Evolutionary conservation across 2,329 filamentous ascomycete genomes (phyloP).

Genomic region (Hymenoscyphus albidus): DNA sequence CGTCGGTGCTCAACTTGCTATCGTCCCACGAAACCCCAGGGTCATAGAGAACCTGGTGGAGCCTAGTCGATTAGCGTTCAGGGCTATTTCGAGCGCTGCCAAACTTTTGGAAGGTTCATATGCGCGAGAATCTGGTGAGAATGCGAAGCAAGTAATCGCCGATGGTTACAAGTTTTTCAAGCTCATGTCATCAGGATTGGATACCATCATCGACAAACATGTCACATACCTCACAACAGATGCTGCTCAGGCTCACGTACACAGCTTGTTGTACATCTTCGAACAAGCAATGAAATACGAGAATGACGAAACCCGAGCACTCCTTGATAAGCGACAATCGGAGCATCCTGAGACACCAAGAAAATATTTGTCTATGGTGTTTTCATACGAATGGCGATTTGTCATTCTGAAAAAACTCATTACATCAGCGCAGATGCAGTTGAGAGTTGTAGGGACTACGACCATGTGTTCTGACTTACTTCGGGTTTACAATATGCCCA

Average conservation of each 20-base stretch:
- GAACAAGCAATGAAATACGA: slow-evolving; percentile 37
- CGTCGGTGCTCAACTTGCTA: slow-evolving; percentile 38
- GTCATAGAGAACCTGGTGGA: slow-evolving; percentile 35
- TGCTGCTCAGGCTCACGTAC: slow-evolving; percentile 40
- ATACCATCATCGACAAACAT: slow-evolving; percentile 51
- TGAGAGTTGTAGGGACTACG: slow-evolving; percentile 76
- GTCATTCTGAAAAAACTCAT: slow-evolving; percentile 67
- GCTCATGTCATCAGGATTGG: slow-evolving; percentile 42
- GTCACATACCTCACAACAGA: slow-evolving; percentile 50
- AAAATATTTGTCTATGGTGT: slow-evolving; percentile 44
- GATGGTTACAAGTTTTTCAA: slow-evolving; percentile 44
- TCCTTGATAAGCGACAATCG: slow-evolving; percentile 30
- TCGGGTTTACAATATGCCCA: slow-evolving; percentile 56
- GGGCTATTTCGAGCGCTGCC: slow-evolving; percentile 22
- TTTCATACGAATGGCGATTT: slow-evolving; percentile 66
- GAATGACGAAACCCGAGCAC: slow-evolving; percentile 16
- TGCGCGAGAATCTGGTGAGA: slow-evolving; percentile 25
- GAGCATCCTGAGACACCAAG: slow-evolving; percentile 33
- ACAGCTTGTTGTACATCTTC: slow-evolving; percentile 44
- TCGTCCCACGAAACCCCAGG: slow-evolving; percentile 46
- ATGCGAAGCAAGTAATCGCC: slow-evolving; percentile 37
- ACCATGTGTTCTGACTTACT: slow-evolving; percentile 70
- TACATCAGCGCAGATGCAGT: slow-evolving; percentile 82
- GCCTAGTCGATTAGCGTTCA: slow-evolving; percentile 27
- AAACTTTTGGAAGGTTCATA: slow-evolving; percentile 16